Evolutionary conservation across 768 basidiomycete genomes (phyloP).

Genomic region (Kwoniella europaea): DNA sequence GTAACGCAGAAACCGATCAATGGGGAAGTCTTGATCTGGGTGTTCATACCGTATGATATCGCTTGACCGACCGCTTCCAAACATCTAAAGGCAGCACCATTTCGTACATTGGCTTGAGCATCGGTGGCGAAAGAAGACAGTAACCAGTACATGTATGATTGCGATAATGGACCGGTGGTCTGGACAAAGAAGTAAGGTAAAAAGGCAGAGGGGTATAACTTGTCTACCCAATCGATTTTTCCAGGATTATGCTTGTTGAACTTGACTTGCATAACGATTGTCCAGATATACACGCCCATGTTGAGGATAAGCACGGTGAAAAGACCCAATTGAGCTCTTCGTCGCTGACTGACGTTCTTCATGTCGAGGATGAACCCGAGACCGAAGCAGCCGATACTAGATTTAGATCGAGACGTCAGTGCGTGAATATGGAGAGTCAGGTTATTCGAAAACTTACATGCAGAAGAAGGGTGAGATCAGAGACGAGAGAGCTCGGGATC

Average conservation of each 20-base stretch:
- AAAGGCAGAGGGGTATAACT: slow-evolving; percentile 16
- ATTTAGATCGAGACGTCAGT: slow-evolving; percentile 10
- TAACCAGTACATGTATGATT: slow-evolving; percentile 47
- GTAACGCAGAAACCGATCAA: slow-evolving; percentile 29
- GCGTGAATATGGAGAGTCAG: too few species aligned
- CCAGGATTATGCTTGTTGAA: slow-evolving; percentile 20
- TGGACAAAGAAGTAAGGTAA: slow-evolving; percentile 29
- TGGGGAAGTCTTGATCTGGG: slow-evolving; percentile 23
- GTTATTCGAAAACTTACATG: background rate
- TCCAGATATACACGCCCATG: slow-evolving; percentile 20
- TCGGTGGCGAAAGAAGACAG: slow-evolving; percentile 41
- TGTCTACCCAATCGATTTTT: slow-evolving; percentile 17
- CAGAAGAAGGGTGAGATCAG: slow-evolving; percentile 38
- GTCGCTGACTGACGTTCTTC: slow-evolving; percentile 26
- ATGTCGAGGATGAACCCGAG: slow-evolving; percentile 45
- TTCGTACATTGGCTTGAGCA: slow-evolving; percentile 34
- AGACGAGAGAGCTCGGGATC: slow-evolving; percentile 44
- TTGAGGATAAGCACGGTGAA: slow-evolving; percentile 13
- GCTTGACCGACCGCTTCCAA: slow-evolving; percentile 48
- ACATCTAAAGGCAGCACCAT: slow-evolving; percentile 43
- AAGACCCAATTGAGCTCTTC: slow-evolving; percentile 9
- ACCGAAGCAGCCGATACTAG: slow-evolving; percentile 31
- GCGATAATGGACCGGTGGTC: slow-evolving; percentile 31
- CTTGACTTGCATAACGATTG: slow-evolving; percentile 13
- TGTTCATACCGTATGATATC: slow-evolving; percentile 33